A percentile compares a stretch with the other conserved stretches of the same genome.
Evolutionary conservation across 2,329 filamentous ascomycete genomes (phyloP).

Genomic region (Hypomyces perniciosus): DNA sequence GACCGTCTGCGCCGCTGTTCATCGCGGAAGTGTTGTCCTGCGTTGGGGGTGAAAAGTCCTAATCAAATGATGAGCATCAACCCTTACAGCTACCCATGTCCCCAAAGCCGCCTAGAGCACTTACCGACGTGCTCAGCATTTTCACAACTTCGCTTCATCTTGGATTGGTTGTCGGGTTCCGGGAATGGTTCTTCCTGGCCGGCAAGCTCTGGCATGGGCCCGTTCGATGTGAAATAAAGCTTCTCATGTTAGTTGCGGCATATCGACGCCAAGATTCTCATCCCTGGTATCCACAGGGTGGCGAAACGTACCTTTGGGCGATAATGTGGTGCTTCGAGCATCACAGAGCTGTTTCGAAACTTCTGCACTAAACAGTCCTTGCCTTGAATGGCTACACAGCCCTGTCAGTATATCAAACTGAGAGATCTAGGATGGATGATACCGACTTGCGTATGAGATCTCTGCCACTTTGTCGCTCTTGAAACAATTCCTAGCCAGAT

Average conservation of each 20-base stretch:
- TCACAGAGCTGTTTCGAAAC: slow-evolving; percentile 94
- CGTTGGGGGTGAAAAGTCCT: slow-evolving; percentile 77
- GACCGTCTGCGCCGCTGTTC: slow-evolving; percentile 72
- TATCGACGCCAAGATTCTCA: too few relatives aligned
- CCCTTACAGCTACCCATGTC: neutral
- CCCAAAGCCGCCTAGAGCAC: slow-evolving; percentile 25
- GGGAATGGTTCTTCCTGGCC: slow-evolving; percentile 74
- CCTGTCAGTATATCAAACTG: slow-evolving; percentile 21
- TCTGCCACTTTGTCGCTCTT: slow-evolving; percentile 80
- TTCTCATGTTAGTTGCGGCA: slow-evolving; percentile 19
- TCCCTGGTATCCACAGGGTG: neutral
- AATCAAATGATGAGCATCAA: neutral
- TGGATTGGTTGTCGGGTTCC: slow-evolving; percentile 73
- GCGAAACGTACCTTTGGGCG: slow-evolving; percentile 66
- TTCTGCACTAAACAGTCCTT: slow-evolving; percentile 87
- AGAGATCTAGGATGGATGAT: neutral
- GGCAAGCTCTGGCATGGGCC: slow-evolving; percentile 44
- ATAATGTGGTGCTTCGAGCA: slow-evolving; percentile 77
- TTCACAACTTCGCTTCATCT: slow-evolving; percentile 81
- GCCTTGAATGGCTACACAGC: slow-evolving; percentile 71
- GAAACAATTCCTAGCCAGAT: slow-evolving; percentile 61
- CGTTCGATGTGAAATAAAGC: slow-evolving; percentile 49
- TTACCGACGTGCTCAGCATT: slow-evolving; percentile 78
- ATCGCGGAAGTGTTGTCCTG: slow-evolving; percentile 64
- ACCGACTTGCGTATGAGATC: slow-evolving; percentile 87